Base-by-base conservation (phyloP, 495 filamentous ascomycete genomes). In the Neurospora sp. region DNA sequence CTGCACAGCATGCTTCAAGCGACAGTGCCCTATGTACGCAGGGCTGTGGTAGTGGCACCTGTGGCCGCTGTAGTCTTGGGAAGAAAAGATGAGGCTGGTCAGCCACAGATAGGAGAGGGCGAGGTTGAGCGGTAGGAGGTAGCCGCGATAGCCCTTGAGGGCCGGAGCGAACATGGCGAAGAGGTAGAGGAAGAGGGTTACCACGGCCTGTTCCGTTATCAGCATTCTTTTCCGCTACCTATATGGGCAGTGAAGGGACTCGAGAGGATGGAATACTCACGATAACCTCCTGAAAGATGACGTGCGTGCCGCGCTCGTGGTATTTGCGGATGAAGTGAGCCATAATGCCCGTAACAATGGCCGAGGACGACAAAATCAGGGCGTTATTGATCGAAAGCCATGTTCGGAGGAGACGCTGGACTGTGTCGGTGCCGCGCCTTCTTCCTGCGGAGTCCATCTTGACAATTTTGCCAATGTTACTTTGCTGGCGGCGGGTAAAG, bases 31-130 rank as follows among this genome's bases (percentile, higher is more conserved):
- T 31, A 70, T 18, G 2, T 31, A 35, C 3, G 42, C 40, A 18
- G 74, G 75, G 16, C 73, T 69, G 39, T 72, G 40, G 71, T 70
- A 71, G 27, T 39, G 69, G 74, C 78, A 80, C 18, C 78, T 70
- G 5, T 53, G 10, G 0, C 77, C 77, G 9, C 71, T 70, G 27
- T 72, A 80, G 72, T 79, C 74, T 38, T 76, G 78, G 7, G 76
- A 74, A 14, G 76, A 71, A 45, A 79, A 80, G 72, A 80, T 79
- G 71, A 80, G 73, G 2, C 68, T 72, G n/a, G 77, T 78, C 18
- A 80, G 65, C 78, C 78, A 80, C 16, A 80, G 74, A 73, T 80
- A 80, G 3, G 77, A 72, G 8, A 86, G 84, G 5, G 74, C 59
- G 38, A 77, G 35, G 59, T 78, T 76, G 31, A 80, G 75, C 22